Conservation (phyloP, 257 asterid species). For the Mentha longifolia region DNA sequence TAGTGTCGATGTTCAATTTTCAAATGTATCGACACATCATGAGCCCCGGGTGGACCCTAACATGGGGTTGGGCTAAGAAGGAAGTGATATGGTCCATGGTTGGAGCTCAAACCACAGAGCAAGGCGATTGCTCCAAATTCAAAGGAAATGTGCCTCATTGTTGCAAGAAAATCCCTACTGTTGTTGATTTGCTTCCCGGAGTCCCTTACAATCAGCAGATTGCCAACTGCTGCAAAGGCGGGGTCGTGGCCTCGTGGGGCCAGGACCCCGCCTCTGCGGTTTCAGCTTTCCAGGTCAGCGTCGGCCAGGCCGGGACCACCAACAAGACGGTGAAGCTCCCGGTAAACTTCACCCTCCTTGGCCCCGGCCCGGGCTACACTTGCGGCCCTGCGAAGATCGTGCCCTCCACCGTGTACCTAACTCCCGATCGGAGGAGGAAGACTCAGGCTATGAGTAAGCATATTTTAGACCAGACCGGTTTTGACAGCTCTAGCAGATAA, state of each 20-base stretch:
- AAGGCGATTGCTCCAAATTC: constrained; percentile 22
- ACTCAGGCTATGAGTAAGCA: constrained; percentile 7
- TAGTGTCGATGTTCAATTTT: constrained; percentile 1
- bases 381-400: constrained; percentile 14
- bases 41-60: constrained; percentile 24
- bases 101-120: constrained; percentile 16
- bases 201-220: constrained; percentile 22
- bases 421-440: neutral
- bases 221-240: constrained; percentile 20
- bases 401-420: neutral
- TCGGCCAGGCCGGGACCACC: constrained; percentile 3
- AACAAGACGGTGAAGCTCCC: constrained; percentile 17
- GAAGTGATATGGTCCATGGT: constrained; percentile 26
- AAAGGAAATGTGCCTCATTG: constrained; percentile 21
- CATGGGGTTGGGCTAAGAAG: constrained; percentile 24
- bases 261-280: neutral
- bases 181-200: constrained; percentile 13
- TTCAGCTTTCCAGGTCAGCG: constrained; percentile 10
- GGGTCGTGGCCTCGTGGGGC: constrained; percentile 20
- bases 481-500: neutral
- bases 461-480: neutral
- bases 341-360: neutral
- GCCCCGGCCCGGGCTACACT: constrained; percentile 7
- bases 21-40: constrained; percentile 17
- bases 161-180: constrained; percentile 7